Percentiles rank a stretch among this genome's conserved stretches.
Evolutionary conservation across 2,329 filamentous ascomycete species (phyloP).

Genomic region (Pseudocercospora crystallina): DNA sequence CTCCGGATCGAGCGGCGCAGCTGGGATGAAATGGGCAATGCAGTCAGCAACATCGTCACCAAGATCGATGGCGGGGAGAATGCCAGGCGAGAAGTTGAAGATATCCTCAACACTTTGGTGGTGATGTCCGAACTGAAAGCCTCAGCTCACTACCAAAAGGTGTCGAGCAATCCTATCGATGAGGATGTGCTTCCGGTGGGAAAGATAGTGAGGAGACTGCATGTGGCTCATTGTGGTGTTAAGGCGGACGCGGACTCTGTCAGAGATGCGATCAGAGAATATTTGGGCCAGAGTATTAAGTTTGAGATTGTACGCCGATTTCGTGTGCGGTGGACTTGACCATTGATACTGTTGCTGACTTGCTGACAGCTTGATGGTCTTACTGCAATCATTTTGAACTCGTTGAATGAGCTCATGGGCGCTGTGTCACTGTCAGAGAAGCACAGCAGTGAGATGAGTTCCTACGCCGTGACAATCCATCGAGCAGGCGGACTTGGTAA

Average conservation of each 20-base stretch:
- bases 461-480: constrained; percentile 13
- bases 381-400: constrained; percentile 1
- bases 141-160: constrained; percentile 4
- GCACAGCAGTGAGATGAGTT: constrained; percentile 14
- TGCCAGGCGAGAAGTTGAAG: constrained; percentile 10
- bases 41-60: background rate
- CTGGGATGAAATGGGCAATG: constrained; percentile 4
- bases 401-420: background rate
- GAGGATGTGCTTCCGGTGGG: constrained; percentile 9
- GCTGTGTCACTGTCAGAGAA: constrained; percentile 3
- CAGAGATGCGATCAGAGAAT: constrained; percentile 6
- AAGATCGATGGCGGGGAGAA: background rate
- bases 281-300: constrained; percentile 3
- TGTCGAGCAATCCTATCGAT: constrained; percentile 7
- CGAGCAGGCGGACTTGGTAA: constrained; percentile 8
- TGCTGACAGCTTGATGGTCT: constrained; percentile 11
- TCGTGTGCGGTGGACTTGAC: no score
- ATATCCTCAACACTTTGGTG: constrained; percentile 8
- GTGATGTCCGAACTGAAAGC: constrained; percentile 12
- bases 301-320: constrained; percentile 7
- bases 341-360: background rate
- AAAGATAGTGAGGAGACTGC: constrained; percentile 8
- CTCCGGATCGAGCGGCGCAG: background rate
- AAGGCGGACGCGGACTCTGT: constrained; percentile 3
- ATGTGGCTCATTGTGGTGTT: constrained; percentile 13